Percentiles rank a stretch among this genome's conserved stretches.
These are phyloP conservation scores for Fistulifera solaris DNA, from an alignment of 108 stramenopile genomes.

Conservation along the genomic window DNA sequence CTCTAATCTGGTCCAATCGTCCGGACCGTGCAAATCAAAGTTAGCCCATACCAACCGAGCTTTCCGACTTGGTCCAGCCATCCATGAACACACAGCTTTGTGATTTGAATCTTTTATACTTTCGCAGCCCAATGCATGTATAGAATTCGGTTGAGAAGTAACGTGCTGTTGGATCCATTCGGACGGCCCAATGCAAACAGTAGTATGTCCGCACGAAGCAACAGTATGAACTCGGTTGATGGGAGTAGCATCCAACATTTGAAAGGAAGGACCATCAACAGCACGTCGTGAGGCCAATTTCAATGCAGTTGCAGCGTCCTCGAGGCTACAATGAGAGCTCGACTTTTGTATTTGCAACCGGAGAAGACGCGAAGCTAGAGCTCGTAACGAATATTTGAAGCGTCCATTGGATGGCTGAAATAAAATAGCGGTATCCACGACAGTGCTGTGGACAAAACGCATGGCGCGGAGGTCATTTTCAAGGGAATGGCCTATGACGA, in stretches of 20 bases:
- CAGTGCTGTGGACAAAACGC: conserved; percentile 50
- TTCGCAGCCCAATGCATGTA: conserved; percentile 57
- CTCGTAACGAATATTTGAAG: conserved; percentile 59
- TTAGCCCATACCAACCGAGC: conserved; percentile 63
- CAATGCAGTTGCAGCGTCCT: conserved; percentile 68
- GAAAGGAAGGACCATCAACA: conserved; percentile 39
- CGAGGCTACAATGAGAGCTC: conserved; percentile 56
- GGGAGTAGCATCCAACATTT: conserved; percentile 26
- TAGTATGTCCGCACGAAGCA: conserved; percentile 16
- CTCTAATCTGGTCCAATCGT: conserved; percentile 15
- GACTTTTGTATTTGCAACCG: conserved; percentile 52
- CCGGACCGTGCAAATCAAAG: conserved; percentile 15
- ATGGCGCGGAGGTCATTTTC: conserved; percentile 87
- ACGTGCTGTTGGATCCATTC: conserved; percentile 57
- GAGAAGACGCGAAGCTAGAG: conserved; percentile 40
- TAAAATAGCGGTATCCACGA: conserved; percentile 80
- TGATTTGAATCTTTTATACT: conserved; percentile 28
- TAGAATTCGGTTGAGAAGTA: conserved; percentile 30
- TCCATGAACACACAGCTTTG: conserved; percentile 64
- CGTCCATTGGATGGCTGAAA: conserved; percentile 51
- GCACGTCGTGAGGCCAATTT: conserved; percentile 62
- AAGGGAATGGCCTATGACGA: conserved; percentile 86
- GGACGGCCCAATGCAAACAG: conserved; percentile 56
- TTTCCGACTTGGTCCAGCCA: conserved; percentile 28
- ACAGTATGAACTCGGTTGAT: conserved; percentile 12